phyloP scores from a whole-genome alignment of 352 stramenopile species.

The Thraustochytrium sp. region DNA sequence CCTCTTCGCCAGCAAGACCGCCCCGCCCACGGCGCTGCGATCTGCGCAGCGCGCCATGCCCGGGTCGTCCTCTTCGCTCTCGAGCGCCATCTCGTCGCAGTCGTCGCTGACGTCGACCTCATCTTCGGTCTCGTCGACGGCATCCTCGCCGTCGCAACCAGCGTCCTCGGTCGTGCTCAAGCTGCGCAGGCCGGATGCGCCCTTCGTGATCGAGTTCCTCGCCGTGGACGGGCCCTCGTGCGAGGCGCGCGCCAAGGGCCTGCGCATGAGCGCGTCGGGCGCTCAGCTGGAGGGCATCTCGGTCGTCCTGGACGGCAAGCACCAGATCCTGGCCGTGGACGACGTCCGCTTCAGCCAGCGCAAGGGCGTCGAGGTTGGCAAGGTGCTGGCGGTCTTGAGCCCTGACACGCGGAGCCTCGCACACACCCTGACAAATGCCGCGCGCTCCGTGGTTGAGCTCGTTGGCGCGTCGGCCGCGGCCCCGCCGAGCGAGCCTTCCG shows the following conservation, averaged over 20 bases:
- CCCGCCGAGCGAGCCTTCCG: neutral
- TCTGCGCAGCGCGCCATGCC: too few relatives aligned
- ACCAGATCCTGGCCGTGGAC: neutral
- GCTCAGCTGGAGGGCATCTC: neutral
- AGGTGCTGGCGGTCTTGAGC: neutral
- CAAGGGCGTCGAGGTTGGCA: neutral
- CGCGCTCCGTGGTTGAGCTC: neutral
- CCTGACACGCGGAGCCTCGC: neutral
- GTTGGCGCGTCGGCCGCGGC: neutral
- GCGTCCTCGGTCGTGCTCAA: neutral
- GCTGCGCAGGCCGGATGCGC: neutral
- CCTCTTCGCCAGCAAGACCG: neutral
- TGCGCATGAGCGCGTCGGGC: neutral
- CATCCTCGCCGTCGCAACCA: neutral
- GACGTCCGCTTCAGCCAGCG: neutral
- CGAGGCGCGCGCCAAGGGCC: neutral
- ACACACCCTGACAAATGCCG: neutral
- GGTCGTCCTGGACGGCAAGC: neutral
- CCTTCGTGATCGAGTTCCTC: constrained; percentile 35
- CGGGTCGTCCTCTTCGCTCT: too few relatives aligned
- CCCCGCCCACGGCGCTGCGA: too few relatives aligned
- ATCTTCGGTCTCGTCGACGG: neutral
- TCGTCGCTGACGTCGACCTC: neutral
- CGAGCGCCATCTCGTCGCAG: too few relatives aligned
- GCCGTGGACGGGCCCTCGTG: neutral